Evolutionary conservation across 2,329 filamentous ascomycete species (phyloP), one percentile per base, ranked within the genome.

Genomic region (Curvularia verruculosa): DNA sequence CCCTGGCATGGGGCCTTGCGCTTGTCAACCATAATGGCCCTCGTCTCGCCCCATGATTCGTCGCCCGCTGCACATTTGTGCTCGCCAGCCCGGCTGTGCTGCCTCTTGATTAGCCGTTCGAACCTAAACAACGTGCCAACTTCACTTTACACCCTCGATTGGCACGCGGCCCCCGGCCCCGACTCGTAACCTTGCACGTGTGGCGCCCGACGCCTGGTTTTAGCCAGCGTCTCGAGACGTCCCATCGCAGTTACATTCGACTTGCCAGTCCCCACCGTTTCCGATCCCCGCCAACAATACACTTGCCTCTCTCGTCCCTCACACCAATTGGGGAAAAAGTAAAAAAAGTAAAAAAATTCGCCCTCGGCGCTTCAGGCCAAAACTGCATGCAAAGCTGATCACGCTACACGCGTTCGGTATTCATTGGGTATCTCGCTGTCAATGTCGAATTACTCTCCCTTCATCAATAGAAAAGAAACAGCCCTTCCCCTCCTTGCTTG

Each of bases 401-500:
- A 5, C 15, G 9, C 10, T 41, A 21, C 28, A 43, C 28, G 18
- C 29, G 28, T 9, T 24, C 26, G 29, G 7, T 6, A 37, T 57
- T 40, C 15, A 41, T 36, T 49, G 62, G 60, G 55, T 65, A 64
- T 64, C 59, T 57, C 28, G 3, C 18, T 24, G 7, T 40, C n/a
- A 19, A 36, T 10, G 19, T 43, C 40, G 23, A 43, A 43, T 26
- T 44, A 13, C 39, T 7, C n/a, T 18, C 15, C 28, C n/a, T n/a
- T 31, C 34, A 43, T 60, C 58, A 75, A 56, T 72, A 75, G 55
- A 75, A 75, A 26, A 75, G 56, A 50, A 75, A 73, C 40, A 74
- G 49, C 21, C 63, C 64, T 19, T 69, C 63, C 8, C 67, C 70
- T 13, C 57, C 67, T 23, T 71, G 60, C 49, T 69, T 68, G 36